These are phyloP conservation scores for Erodium trifolium DNA, from an alignment of 441 rosid species.

Conservation along the genomic window DNA sequence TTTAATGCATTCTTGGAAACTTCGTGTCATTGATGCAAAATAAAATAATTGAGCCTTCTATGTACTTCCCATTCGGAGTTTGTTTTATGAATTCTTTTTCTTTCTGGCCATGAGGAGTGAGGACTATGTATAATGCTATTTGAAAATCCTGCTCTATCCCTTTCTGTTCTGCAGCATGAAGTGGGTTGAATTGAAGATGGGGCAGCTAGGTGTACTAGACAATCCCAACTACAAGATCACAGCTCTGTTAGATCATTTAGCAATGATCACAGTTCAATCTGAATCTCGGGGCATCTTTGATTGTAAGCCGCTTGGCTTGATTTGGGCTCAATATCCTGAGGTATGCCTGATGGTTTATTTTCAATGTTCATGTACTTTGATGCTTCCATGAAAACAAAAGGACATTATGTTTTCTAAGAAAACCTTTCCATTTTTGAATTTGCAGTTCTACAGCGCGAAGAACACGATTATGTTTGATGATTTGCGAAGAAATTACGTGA, in stretches of 20 bases:
- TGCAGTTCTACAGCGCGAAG: slow-evolving; percentile 66
- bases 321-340: slow-evolving; percentile 88
- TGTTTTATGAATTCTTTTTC: too few species aligned
- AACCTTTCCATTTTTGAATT: not conserved
- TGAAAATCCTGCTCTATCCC: too few species aligned
- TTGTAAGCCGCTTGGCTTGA: slow-evolving; percentile 89
- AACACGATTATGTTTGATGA: slow-evolving; percentile 99
- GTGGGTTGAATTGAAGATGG: slow-evolving; percentile 98
- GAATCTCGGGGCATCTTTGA: slow-evolving; percentile 78
- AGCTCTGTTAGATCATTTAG: slow-evolving; percentile 84
- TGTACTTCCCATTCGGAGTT: too few species aligned
- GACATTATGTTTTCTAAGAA: too few species aligned
- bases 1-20: too few species aligned
- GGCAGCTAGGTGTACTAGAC: slow-evolving; percentile 73
- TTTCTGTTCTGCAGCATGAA: slow-evolving; percentile 64
- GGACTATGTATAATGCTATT: too few species aligned
- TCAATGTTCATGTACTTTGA: too few species aligned
- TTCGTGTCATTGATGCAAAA: too few species aligned
- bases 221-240: slow-evolving; percentile 88
- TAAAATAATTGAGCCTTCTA: too few species aligned
- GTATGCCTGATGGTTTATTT: slow-evolving; percentile 22
- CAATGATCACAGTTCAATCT: slow-evolving; percentile 91
- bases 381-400: too few species aligned
- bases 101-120: too few species aligned
- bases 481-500: slow-evolving; percentile 73